A percentile compares a stretch with the other conserved stretches of the same genome.
phyloP scores from a whole-genome alignment of 768 basidiomycete species.

The Coprinopsis marcescibilis region DNA sequence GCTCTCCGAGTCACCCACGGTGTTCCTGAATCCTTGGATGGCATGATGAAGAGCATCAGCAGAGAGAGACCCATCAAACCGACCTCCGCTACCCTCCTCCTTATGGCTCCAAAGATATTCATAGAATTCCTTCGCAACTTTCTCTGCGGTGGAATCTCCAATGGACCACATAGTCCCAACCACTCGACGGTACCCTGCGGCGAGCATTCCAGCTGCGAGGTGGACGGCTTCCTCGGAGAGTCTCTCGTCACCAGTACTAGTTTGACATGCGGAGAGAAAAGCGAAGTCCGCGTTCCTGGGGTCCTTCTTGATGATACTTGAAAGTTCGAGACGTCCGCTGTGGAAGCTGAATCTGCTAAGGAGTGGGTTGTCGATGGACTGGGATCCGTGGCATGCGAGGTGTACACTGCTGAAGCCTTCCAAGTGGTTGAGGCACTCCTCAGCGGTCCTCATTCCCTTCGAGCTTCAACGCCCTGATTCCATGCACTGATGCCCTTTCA shows the following conservation, averaged over 20 bases:
- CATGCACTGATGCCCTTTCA: no score
- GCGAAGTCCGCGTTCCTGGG: constrained; percentile 15
- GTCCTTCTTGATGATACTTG: constrained; percentile 15
- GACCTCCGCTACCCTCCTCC: no score
- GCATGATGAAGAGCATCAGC: no score
- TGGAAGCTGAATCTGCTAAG: constrained; percentile 18
- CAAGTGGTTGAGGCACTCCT: background rate
- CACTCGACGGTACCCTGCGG: constrained; percentile 12
- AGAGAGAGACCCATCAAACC: no score
- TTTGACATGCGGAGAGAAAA: constrained; percentile 37
- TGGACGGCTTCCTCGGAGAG: no score
- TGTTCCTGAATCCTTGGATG: no score
- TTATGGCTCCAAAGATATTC: background rate
- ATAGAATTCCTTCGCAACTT: constrained; percentile 10
- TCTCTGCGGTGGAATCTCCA: constrained; percentile 7
- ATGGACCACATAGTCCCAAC: constrained; percentile 16
- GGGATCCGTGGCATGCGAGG: constrained; percentile 29
- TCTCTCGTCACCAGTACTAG: no score
- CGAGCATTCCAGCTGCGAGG: constrained; percentile 14
- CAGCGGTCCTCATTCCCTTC: background rate
- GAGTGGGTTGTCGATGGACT: constrained; percentile 22
- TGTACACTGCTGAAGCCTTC: constrained; percentile 18
- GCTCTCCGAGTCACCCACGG: no score
- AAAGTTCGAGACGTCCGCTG: constrained; percentile 15
- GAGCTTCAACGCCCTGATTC: background rate